Base-by-base conservation (phyloP, 768 basidiomycete species). In the Tylopilus intermedius region DNA sequence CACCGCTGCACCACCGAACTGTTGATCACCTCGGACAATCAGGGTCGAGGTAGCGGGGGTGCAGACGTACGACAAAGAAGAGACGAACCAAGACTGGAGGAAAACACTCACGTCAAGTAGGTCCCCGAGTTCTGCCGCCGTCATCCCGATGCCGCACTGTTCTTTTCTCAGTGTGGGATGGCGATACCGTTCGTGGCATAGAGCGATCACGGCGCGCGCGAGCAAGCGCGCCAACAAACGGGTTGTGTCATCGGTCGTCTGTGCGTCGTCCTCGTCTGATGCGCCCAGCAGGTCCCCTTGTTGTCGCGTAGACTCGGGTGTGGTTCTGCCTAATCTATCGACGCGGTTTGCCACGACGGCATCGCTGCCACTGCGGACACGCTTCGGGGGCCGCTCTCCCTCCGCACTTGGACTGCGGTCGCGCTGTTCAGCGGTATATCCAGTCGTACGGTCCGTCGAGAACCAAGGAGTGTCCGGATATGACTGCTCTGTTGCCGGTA, bases 71-170 rank as follows among this genome's bases (percentile, higher is more conserved):
- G n/a, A 35, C 29, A n/a, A 13, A 2, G 30, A 10, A 7, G 53
- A 45, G 10, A 38, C 29, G 41, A 42, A 33, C 45, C 37, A 37
- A 39, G 26, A 37, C 7, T 29, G 8, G 26, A n/a, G 1, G 11
- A 43, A 35, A 42, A 50, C 45, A 69, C 67, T 62, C 62, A 69
- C 67, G 57, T 69, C 67, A 59, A 69, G 55, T 8, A 71, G 8
- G 13, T 69, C 61, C 24, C 69, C 67, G 15, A 69, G 65, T 53
- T 70, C 57, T 45, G 55, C 61, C 45, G 69, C 67, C 26, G 54
- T 67, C 59, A 65, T 56, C n/a, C 59, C 60, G 30, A 52, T 22
- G 1, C 61, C 59, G 8, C 55, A 50, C 22, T 50, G 55, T 21
- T 40, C 55, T 18, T 45, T 8, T 14, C 42, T 11, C 8, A 55